These are phyloP conservation scores for Schizophyllum amplum DNA, from an alignment of 1,284 basidiomycete genomes.

Conservation along the genomic window DNA sequence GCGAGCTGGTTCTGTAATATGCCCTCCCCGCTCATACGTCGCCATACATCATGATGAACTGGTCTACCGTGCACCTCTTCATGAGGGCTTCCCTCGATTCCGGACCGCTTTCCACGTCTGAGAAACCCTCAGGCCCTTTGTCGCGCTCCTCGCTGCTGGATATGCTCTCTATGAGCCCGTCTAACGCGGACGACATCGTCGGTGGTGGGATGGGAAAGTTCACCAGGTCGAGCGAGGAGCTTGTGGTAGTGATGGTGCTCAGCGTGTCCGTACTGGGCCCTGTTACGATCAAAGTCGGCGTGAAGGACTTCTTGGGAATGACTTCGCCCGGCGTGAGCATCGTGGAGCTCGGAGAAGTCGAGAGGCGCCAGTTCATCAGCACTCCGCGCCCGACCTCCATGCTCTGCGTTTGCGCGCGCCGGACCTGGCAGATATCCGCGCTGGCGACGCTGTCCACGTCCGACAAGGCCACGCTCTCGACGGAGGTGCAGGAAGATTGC, in stretches of 20 bases:
- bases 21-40: neutral
- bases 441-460: conserved; percentile 14
- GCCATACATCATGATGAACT: conserved; percentile 19
- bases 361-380: conserved; percentile 23
- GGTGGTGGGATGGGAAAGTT: conserved; percentile 37
- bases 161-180: conserved; percentile 11
- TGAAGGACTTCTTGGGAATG: conserved; percentile 6
- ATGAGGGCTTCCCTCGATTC: conserved; percentile 1
- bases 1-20: too few species aligned
- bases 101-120: neutral
- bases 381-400: conserved; percentile 39
- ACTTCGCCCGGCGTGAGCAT: neutral
- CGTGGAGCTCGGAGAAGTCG: neutral
- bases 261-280: conserved; percentile 27
- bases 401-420: conserved; percentile 36
- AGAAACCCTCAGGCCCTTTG: conserved; percentile 11
- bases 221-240: conserved; percentile 27
- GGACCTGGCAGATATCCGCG: conserved; percentile 30
- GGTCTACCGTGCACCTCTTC: conserved; percentile 18
- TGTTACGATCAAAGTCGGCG: conserved; percentile 26
- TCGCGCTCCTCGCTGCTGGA: conserved; percentile 12
- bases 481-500: conserved; percentile 20
- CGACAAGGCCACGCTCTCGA: conserved; percentile 15
- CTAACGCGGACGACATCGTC: neutral
- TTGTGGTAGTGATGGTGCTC: conserved; percentile 20